Conservation (phyloP, 2,329 filamentous ascomycete species). For the Truncatella angustata region DNA sequence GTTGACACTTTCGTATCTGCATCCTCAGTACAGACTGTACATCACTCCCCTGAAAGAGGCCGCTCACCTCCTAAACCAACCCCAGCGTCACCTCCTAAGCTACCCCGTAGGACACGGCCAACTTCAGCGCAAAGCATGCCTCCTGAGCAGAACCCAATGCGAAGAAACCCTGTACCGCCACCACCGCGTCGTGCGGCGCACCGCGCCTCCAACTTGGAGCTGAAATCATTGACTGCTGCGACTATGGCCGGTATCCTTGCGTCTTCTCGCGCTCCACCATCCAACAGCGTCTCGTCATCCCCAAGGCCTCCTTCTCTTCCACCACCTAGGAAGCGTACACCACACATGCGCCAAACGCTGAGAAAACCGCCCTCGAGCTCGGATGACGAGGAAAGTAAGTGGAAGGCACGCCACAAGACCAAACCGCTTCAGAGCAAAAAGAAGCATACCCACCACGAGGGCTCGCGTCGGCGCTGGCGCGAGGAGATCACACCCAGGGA, state of each 20-base stretch:
- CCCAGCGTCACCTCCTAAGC: conserved; percentile 14
- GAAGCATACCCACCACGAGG: conserved; percentile 75
- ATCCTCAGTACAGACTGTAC: conserved; percentile 33
- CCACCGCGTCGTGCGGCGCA: conserved; percentile 19
- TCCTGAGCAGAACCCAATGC: conserved; percentile 8
- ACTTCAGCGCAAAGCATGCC: conserved; percentile 15
- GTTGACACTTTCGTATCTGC: conserved; percentile 45
- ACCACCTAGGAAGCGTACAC: conserved; percentile 33
- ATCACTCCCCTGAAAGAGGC: conserved; percentile 23
- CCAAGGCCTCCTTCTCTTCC: conserved; percentile 29
- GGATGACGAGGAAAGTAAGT: conserved; percentile 54
- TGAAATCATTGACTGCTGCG: conserved; percentile 68
- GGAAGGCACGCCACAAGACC: conserved; percentile 41
- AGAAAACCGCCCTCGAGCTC: conserved; percentile 51
- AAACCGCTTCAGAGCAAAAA: conserved; percentile 52
- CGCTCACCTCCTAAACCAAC: conserved; percentile 17
- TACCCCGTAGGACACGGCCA: conserved; percentile 12
- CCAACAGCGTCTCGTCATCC: conserved; percentile 36
- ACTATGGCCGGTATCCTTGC: conserved; percentile 75
- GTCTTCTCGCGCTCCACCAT: conserved; percentile 52
- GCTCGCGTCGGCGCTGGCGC: conserved; percentile 72
- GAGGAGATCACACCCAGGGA: conserved; percentile 71
- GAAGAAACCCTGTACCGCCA: conserved; percentile 11
- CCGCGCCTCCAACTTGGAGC: conserved; percentile 41
- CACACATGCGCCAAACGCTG: conserved; percentile 63